Evolutionary conservation across 2,329 filamentous ascomycete species (phyloP), one percentile per base, ranked within the genome.

Genomic region (Dryadomyces quercivorus): DNA sequence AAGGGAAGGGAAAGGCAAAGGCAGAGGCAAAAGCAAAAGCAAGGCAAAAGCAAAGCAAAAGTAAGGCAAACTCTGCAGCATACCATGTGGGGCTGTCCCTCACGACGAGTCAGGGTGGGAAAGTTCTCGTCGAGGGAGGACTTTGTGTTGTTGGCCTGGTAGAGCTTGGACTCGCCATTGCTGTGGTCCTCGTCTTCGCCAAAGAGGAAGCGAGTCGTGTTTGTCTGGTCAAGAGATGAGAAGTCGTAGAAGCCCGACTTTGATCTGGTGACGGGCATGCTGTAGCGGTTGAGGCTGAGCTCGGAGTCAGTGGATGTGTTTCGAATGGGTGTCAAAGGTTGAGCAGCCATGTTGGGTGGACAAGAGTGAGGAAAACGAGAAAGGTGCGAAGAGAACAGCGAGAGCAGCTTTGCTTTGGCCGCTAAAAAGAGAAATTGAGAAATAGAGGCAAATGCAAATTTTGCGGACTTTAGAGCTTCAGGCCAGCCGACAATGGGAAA

Each of bases 121-220:
- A 96, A 97, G 64, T 83, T 85, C 67, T 95, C 88, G 63, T 94
- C 86, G 51, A 50, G 48, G 34, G 46, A 49, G 22, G 52, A 46
- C 18, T 45, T 47, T 7, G 81, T 83, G 59, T 82, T 81, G 54
- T 84, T 82, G 70, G 87, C 80, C 66, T 84, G 79, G 59, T 88
- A 75, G 67, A 84, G 86, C 59, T 77, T 82, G 64, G 82, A 84
- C 60, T 85, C 78, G 57, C 86, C 82, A 49, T 82, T 78, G 51
- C 65, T 66, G 53, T 70, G 66, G 54, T 90, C 84, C 57, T 90
- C 88, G 62, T 89, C 60, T 9, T 61, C 86, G 57, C 86, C 85
- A 66, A 96, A 95, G 42, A 95, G 75, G 64, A 94, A 95, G 54
- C 86, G 84, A 26, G 88, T 81, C 13, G 88, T 90, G 70, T 93